Evolutionary conservation across 306 rosid genomes (phyloP).

Genomic region (Gillenia trifoliata): DNA sequence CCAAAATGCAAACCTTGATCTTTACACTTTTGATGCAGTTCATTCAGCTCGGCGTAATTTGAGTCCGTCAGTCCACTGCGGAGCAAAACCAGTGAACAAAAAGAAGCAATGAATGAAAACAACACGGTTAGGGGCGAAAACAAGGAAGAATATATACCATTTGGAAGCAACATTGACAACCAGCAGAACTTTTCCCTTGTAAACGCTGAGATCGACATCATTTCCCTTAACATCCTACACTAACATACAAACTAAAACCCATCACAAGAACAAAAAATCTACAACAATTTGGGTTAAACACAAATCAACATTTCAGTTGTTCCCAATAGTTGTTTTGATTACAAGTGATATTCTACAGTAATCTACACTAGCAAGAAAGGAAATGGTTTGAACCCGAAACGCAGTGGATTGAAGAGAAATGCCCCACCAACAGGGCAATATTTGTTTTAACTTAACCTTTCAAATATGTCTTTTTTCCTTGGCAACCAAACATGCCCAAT

Average conservation of each 20-base stretch:
- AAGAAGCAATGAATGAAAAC: not conserved
- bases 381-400: too few species aligned
- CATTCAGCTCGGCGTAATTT: slow-evolving; percentile 79
- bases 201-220: slow-evolving; percentile 53
- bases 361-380: too few species aligned
- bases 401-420: too few species aligned
- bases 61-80: slow-evolving; percentile 83
- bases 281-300: slow-evolving; percentile 5
- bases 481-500: not conserved
- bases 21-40: slow-evolving; percentile 59
- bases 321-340: too few species aligned
- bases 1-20: slow-evolving; percentile 47
- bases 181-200: slow-evolving; percentile 67
- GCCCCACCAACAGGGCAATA: too few species aligned
- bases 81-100: slow-evolving; percentile 17
- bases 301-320: not conserved
- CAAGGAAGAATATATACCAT: slow-evolving; percentile 43
- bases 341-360: too few species aligned
- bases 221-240: slow-evolving; percentile 66
- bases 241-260: not conserved
- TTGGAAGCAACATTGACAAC: slow-evolving; percentile 89
- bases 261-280: not conserved
- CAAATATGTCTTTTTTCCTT: not conserved
- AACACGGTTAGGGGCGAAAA: not conserved
- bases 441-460: not conserved